These are phyloP conservation scores for Crassisporium funariophilum DNA, from an alignment of 768 basidiomycete genomes.

Conservation along the genomic window DNA sequence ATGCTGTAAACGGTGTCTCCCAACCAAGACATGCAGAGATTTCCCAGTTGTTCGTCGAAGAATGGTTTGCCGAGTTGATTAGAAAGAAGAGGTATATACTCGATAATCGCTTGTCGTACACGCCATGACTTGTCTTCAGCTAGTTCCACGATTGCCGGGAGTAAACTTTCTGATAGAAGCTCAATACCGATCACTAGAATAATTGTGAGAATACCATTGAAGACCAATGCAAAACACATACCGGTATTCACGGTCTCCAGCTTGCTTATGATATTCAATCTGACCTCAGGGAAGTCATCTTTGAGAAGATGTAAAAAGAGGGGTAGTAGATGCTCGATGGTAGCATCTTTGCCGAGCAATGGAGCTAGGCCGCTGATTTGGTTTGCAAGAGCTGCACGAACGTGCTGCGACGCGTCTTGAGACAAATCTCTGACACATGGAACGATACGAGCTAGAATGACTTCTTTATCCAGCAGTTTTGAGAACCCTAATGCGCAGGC, in stretches of 20 bases:
- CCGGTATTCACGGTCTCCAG: constrained; percentile 93
- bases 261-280: constrained; percentile 98
- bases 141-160: constrained; percentile 96
- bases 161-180: constrained; percentile 87
- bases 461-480: constrained; percentile 89
- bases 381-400: constrained; percentile 92
- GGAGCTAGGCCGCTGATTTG: constrained; percentile 97
- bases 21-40: constrained; percentile 98
- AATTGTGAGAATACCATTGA: constrained; percentile 14
- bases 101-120: constrained; percentile 98
- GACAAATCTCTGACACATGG: constrained; percentile 95
- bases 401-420: constrained; percentile 94
- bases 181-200: constrained; percentile 94
- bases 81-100: constrained; percentile 98
- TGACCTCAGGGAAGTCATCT: constrained; percentile 98
- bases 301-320: constrained; percentile 95
- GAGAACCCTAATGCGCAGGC: constrained; percentile 73
- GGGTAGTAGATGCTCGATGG: constrained; percentile 95
- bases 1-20: constrained; percentile 99
- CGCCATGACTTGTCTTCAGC: constrained; percentile 99
- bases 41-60: constrained; percentile 96
- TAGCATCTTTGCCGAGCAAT: constrained; percentile 88
- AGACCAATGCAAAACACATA: constrained; percentile 36
- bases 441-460: constrained; percentile 89
- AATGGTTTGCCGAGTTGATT: constrained; percentile 96